These are phyloP conservation scores for Drechslerella stenobrocha DNA, from an alignment of 2,329 filamentous ascomycete species.

Conservation along the genomic window DNA sequence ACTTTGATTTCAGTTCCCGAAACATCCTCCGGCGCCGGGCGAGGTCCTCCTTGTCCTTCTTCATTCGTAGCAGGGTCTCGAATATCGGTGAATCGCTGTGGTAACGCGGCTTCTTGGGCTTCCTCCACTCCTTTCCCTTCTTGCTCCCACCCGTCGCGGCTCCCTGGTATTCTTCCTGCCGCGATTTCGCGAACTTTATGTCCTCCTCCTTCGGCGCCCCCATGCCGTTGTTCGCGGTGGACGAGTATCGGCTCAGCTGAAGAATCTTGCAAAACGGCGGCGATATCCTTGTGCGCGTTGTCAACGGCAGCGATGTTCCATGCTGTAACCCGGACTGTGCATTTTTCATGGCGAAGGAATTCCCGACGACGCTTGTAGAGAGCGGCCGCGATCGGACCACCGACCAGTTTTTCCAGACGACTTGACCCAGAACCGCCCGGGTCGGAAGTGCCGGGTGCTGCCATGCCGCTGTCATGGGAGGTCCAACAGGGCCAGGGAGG, in stretches of 20 bases:
- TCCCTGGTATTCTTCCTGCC: neutral
- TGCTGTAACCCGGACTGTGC: slow-evolving; percentile 75
- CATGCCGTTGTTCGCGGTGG: neutral
- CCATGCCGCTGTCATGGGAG: slow-evolving; percentile 39
- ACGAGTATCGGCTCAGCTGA: neutral
- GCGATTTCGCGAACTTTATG: neutral
- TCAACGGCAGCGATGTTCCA: slow-evolving; percentile 84
- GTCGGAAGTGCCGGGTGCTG: slow-evolving; percentile 32
- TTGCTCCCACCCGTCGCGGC: neutral
- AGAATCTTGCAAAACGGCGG: slow-evolving; percentile 14
- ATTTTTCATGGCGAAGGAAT: slow-evolving; percentile 46
- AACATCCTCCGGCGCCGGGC: neutral
- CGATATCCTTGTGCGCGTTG: slow-evolving; percentile 22
- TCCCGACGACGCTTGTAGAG: slow-evolving; percentile 31
- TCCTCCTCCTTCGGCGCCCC: neutral
- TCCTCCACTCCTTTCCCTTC: neutral
- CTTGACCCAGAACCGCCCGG: slow-evolving; percentile 28
- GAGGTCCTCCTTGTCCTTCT: neutral
- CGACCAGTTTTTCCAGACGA: slow-evolving; percentile 38
- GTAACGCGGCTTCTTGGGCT: neutral
- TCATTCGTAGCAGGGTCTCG: neutral
- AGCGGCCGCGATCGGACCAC: slow-evolving; percentile 39
- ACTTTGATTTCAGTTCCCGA: neutral
- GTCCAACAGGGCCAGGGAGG: neutral
- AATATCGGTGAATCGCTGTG: neutral